These are phyloP conservation scores for Dipodascus albidus DNA, from an alignment of 805 yeast species.

Conservation along the genomic window DNA sequence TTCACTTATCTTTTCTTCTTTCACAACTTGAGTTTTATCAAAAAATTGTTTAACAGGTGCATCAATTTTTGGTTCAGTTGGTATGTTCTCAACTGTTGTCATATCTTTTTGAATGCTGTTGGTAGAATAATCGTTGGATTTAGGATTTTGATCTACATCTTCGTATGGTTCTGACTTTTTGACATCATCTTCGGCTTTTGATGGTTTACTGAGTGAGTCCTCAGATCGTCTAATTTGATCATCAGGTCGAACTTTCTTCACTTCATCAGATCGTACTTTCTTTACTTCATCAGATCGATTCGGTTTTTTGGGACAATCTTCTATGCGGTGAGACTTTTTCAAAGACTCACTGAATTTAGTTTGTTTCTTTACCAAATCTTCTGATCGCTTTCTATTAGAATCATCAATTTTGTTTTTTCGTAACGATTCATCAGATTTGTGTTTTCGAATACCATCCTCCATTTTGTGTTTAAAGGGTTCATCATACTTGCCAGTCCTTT, in stretches of 20 bases:
- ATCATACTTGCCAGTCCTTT: constrained; percentile 9
- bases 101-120: too few species aligned
- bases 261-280: neutral
- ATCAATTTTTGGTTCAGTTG: neutral
- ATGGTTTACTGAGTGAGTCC: too few species aligned
- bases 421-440: neutral
- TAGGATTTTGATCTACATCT: neutral
- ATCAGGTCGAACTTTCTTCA: neutral
- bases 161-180: too few species aligned
- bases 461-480: constrained; percentile 4
- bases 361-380: neutral
- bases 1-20: neutral
- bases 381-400: neutral
- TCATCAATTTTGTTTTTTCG: neutral
- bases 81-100: neutral
- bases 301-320: neutral
- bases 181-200: too few species aligned
- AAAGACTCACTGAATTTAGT: neutral
- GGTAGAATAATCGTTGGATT: too few species aligned
- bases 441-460: constrained; percentile 3
- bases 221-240: too few species aligned
- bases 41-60: neutral
- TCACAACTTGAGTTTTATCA: neutral
- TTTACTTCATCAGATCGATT: too few species aligned
- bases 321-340: neutral